Conservation (phyloP, 2,329 filamentous ascomycete genomes). For the Aspergillus piperis region DNA sequence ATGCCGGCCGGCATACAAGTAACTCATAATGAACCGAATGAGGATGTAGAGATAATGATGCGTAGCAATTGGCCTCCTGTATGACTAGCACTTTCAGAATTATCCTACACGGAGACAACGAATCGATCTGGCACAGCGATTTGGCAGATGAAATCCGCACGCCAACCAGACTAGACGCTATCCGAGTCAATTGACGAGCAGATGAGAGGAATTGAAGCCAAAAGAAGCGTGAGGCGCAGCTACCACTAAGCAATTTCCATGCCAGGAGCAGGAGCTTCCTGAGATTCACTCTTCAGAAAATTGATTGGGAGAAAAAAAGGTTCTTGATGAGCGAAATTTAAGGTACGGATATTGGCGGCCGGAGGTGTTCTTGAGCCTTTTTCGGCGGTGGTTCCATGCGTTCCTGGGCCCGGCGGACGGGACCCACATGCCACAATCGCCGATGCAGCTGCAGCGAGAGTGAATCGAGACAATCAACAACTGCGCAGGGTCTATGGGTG, state of each 20-base stretch:
- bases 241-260: neutral
- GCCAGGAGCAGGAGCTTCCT: neutral
- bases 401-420: neutral
- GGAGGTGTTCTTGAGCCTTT: neutral
- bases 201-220: neutral
- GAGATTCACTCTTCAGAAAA: neutral
- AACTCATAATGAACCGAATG: neutral
- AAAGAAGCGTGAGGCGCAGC: neutral
- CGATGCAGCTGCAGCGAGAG: neutral
- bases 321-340: neutral
- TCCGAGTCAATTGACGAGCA: neutral
- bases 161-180: neutral
- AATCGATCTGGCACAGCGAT: neutral
- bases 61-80: neutral
- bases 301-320: neutral
- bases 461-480: neutral
- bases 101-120: neutral
- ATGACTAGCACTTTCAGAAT: neutral
- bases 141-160: neutral
- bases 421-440: neutral
- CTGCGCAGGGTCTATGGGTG: neutral
- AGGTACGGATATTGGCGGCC: neutral
- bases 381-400: neutral
- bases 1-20: neutral
- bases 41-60: neutral